phyloP scores from a whole-genome alignment of 2,329 filamentous ascomycete genomes.

The Fusarium kyushuense region DNA sequence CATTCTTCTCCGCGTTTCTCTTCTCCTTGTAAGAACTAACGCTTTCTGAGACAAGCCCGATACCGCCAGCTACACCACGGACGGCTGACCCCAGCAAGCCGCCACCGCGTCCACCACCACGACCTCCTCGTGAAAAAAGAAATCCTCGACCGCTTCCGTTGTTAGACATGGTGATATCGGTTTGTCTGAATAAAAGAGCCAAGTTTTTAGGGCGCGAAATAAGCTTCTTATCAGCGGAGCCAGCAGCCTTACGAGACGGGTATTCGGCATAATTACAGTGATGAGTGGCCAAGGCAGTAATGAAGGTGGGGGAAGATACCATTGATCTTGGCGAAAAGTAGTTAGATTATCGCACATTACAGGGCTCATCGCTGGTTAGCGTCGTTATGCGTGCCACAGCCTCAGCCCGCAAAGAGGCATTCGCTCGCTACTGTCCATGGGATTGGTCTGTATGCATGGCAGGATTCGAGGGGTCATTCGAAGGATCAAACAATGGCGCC shows the following conservation, averaged over 20 bases:
- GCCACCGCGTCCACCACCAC: constrained; percentile 3
- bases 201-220: background rate
- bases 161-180: constrained; percentile 1
- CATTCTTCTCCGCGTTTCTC: constrained; percentile 4
- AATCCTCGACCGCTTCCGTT: constrained; percentile 9
- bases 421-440: background rate
- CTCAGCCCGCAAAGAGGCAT: background rate
- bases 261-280: constrained; percentile 9
- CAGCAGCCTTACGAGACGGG: constrained; percentile 4
- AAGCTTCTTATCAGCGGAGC: background rate
- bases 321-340: background rate
- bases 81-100: constrained; percentile 15
- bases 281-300: background rate
- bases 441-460: background rate
- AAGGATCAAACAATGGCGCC: background rate
- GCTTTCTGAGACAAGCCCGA: constrained; percentile 21
- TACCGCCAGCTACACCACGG: constrained; percentile 20
- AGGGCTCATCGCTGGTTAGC: constrained; percentile 1
- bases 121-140: constrained; percentile 7
- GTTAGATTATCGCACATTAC: constrained; percentile 2
- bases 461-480: background rate
- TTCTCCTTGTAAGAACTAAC: constrained; percentile 24
- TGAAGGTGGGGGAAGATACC: background rate
- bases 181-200: background rate
- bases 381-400: background rate